Percentiles rank a stretch among this genome's conserved stretches.
phyloP scores from a whole-genome alignment of 208 protist species.

The Wallacemonas rigidus region DNA sequence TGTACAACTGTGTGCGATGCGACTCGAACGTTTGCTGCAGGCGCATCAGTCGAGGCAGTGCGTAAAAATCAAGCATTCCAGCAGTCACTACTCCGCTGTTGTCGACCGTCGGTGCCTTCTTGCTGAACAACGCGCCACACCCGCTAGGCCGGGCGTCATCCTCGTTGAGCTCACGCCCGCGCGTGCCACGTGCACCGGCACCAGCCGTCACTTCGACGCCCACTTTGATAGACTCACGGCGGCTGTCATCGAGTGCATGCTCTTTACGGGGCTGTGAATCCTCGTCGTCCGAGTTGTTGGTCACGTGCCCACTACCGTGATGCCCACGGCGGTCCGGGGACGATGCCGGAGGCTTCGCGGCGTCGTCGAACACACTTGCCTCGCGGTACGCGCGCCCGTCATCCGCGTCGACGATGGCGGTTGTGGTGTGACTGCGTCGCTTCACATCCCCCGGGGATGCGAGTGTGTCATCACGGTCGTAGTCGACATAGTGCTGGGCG shows the following conservation, averaged over 20 bases:
- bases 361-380: constrained; percentile 9
- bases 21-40: constrained; percentile 53
- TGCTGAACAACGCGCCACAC: neutral
- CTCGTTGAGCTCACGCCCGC: neutral
- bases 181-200: no score
- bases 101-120: neutral
- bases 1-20: constrained; percentile 38
- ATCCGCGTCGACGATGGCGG: neutral
- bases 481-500: constrained; percentile 12
- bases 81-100: neutral
- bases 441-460: neutral
- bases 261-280: no score
- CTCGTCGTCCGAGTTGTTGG: neutral
- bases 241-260: no score
- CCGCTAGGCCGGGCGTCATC: neutral
- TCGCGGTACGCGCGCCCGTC: neutral
- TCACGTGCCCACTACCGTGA: no score
- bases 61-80: constrained; percentile 17
- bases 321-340: neutral
- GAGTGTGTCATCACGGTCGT: constrained; percentile 3
- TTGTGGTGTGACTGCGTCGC: neutral
- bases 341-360: neutral
- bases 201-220: no score
- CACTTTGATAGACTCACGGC: no score
- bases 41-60: constrained; percentile 38